A percentile compares a stretch with the other conserved stretches of the same genome.
phyloP scores from a whole-genome alignment of 345 rosid species.

The Capsella bursapastoris region DNA sequence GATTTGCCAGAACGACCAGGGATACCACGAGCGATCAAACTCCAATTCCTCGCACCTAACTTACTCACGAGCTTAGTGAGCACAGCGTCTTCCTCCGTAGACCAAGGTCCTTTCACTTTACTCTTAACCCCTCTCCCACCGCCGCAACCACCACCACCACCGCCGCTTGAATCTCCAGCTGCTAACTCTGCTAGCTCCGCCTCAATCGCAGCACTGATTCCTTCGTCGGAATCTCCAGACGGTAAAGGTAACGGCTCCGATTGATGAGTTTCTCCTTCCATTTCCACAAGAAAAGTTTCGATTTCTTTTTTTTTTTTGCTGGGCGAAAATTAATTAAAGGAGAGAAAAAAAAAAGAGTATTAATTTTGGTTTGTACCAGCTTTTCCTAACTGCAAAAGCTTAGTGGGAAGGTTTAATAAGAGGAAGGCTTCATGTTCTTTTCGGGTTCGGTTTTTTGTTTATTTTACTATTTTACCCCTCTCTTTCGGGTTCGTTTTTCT shows the following conservation, averaged over 20 bases:
- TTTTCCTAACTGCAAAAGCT: conserved; percentile 61
- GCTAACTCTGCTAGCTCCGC: conserved; percentile 41
- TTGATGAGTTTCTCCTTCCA: conserved; percentile 37
- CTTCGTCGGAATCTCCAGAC: conserved; percentile 40
- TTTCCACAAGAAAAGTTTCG: background rate
- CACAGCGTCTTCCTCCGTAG: conserved; percentile 78
- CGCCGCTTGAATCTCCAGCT: conserved; percentile 45
- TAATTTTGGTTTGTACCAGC: conserved; percentile 42
- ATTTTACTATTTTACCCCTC: conserved; percentile 46
- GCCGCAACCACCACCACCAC: conserved; percentile 31
- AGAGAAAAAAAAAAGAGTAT: background rate
- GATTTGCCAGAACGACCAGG: conserved; percentile 89
- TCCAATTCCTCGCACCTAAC: conserved; percentile 86
- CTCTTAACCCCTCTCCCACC: conserved; percentile 35
- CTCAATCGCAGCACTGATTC: conserved; percentile 41
- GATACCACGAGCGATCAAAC: conserved; percentile 80
- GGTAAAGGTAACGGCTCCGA: conserved; percentile 41
- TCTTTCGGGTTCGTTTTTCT: background rate
- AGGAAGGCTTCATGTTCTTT: conserved; percentile 35
- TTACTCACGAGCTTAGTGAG: conserved; percentile 60
- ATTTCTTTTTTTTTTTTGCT: background rate
- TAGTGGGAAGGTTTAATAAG: conserved; percentile 32
- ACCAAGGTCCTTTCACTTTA: conserved; percentile 85
- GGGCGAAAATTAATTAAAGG: background rate
- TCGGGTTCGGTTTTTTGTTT: conserved; percentile 9